These are phyloP conservation scores for Microdochium bolleyi DNA, from an alignment of 2,329 filamentous ascomycete genomes.

Conservation along the genomic window DNA sequence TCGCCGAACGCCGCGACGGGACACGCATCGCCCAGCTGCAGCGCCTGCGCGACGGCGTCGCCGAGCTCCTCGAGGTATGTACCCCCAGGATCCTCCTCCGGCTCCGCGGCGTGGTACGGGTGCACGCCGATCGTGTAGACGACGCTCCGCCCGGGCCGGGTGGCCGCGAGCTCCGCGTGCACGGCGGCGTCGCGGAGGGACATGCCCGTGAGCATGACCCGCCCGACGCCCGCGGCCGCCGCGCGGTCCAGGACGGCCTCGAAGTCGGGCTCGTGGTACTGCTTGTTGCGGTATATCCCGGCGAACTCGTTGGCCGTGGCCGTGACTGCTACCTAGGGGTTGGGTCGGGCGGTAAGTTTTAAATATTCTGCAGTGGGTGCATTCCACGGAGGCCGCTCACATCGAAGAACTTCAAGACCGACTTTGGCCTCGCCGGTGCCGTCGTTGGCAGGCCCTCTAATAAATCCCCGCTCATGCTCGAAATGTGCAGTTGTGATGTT, in stretches of 20 bases:
- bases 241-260: slow-evolving; percentile 30
- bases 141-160: slow-evolving; percentile 20
- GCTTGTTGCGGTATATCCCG: slow-evolving; percentile 40
- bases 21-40: slow-evolving; percentile 9
- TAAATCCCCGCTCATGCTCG: not conserved
- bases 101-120: slow-evolving; percentile 38
- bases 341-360: no score
- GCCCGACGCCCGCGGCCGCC: slow-evolving; percentile 28
- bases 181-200: slow-evolving; percentile 17
- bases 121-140: slow-evolving; percentile 40
- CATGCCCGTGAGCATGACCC: slow-evolving; percentile 32
- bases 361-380: not conserved
- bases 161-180: slow-evolving; percentile 19
- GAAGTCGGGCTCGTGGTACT: slow-evolving; percentile 38
- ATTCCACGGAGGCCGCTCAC: not conserved
- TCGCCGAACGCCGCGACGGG: slow-evolving; percentile 38
- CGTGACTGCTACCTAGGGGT: slow-evolving; percentile 24
- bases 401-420: not conserved
- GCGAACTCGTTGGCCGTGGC: slow-evolving; percentile 34
- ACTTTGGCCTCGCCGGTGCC: not conserved
- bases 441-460: not conserved
- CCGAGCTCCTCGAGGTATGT: slow-evolving; percentile 17
- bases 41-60: slow-evolving; percentile 11
- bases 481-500: not conserved
- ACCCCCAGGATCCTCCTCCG: slow-evolving; percentile 18